A percentile compares a stretch with the other conserved stretches of the same genome.
Conservation (phyloP, 371 early-diverging fungal genomes). For the Coemansia sp. region DNA sequence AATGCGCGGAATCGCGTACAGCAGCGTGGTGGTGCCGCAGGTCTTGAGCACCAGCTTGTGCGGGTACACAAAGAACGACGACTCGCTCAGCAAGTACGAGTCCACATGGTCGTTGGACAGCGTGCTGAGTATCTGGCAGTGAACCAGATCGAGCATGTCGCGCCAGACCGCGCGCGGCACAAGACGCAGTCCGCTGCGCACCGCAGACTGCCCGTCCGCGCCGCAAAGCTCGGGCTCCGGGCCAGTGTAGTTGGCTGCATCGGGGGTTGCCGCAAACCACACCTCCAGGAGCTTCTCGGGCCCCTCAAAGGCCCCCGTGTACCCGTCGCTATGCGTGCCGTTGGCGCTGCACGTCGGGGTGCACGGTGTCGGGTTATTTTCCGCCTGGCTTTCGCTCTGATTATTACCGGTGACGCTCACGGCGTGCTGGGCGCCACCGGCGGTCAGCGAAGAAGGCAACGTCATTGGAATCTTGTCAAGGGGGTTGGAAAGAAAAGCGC, state of each 20-base stretch:
- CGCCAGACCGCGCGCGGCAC: conserved; percentile 81
- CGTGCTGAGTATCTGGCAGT: conserved; percentile 86
- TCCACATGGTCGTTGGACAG: conserved; percentile 77
- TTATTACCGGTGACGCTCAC: conserved; percentile 49
- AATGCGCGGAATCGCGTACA: conserved; percentile 81
- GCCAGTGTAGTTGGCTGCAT: conserved; percentile 40
- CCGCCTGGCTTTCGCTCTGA: conserved; percentile 25
- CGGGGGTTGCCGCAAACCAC: conserved; percentile 73
- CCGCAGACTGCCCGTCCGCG: conserved; percentile 49
- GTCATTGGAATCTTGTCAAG: background rate
- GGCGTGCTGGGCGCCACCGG: conserved; percentile 48
- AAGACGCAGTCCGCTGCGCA: conserved; percentile 68
- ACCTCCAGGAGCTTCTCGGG: conserved; percentile 97
- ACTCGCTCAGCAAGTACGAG: conserved; percentile 91
- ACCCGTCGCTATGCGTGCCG: conserved; percentile 52
- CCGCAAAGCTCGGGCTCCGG: conserved; percentile 40
- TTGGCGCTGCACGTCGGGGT: conserved; percentile 49
- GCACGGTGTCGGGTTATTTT: conserved; percentile 27
- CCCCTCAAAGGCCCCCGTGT: conserved; percentile 76
- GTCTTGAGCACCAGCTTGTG: conserved; percentile 95
- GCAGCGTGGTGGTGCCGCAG: conserved; percentile 93
- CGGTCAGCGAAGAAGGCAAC: conserved; percentile 34
- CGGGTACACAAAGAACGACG: conserved; percentile 94
- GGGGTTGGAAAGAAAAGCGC: too few species aligned
- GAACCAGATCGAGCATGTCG: conserved; percentile 86